Evolutionary conservation across 2,329 filamentous ascomycete species (phyloP), one percentile per base, ranked within the genome.

Genomic region (Exophiala spinifera): DNA sequence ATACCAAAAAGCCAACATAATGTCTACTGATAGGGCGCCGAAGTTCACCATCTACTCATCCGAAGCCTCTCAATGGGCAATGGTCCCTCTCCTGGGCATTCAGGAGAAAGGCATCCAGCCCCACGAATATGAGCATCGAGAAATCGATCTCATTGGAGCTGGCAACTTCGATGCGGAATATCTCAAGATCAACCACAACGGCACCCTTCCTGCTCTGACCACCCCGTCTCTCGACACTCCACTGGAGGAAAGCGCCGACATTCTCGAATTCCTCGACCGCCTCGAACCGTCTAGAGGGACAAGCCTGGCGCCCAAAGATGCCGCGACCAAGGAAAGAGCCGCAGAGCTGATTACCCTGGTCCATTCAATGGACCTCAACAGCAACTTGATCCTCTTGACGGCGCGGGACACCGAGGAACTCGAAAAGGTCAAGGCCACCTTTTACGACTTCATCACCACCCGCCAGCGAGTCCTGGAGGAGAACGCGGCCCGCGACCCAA

Each of bases 371-470:
- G 33, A 58, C 3, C 19, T 60, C 4, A 43, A 45, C 57, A 61
- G 57, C 17, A 60, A 61, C 36, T 51, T 61, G 42, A 60, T 61
- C 42, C 57, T 61, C 19, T 42, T 61, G n/a, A 31, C 33, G 42
- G 59, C 59, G 10, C 54, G 59, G 10, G 51, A 61, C 36, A 15
- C 20, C 13, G 54, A 57, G n/a, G 57, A 61, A 44, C 21, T 57
- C 15, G 20, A 50, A 21, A 61, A 60, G 39, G 47, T 47, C 15
- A 20, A 28, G n/a, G 34, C 44, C 28, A 23, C 43, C 7, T 56
- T 45, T 15, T 45, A 56, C 17, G 40, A 44, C 37, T 55, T 55
- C 28, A 33, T 57, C 34, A n/a, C 20, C 28, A 42, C 36, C 20
- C 51, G 57, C 11, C 57, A 60, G 51, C 33, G 33, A 31, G 39